A percentile compares a stretch with the other conserved stretches of the same genome.
Conservation (phyloP, 202 grass and related monocot genomes). For the Zoysia matrella region DNA sequence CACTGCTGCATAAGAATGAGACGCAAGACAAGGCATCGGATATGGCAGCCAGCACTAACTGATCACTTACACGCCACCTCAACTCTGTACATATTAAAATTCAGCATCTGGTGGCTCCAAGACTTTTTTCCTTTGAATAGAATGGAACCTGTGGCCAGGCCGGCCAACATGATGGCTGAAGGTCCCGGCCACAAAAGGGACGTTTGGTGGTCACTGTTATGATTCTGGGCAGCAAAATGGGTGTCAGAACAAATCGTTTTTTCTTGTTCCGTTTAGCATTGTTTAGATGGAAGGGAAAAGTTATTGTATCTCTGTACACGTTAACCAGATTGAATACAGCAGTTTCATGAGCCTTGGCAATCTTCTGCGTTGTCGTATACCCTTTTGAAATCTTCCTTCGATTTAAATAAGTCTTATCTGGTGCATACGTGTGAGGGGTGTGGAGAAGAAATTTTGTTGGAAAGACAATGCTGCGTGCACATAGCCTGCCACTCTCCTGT, state of each 20-base stretch:
- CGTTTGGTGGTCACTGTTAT: background rate
- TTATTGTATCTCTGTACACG: background rate
- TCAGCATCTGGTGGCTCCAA: constrained; percentile 30
- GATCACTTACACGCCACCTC: constrained; percentile 37
- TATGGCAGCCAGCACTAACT: constrained; percentile 33
- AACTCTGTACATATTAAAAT: constrained; percentile 65
- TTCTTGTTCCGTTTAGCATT: background rate
- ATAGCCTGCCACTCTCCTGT: background rate
- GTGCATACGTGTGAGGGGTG: too few relatives aligned
- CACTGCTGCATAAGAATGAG: constrained; percentile 67
- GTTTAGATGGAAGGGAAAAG: constrained; percentile 6
- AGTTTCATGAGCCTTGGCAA: constrained; percentile 2
- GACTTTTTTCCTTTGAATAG: background rate
- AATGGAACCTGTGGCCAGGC: background rate
- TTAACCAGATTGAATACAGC: constrained; percentile 27
- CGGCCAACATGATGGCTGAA: constrained; percentile 7
- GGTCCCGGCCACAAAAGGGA: background rate
- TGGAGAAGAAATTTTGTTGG: background rate
- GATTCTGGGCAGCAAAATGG: constrained; percentile 11
- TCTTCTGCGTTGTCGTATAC: background rate
- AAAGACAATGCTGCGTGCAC: background rate
- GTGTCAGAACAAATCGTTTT: background rate
- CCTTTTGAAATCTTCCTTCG: background rate
- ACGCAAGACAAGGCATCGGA: constrained; percentile 40
- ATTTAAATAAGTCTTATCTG: background rate